These are phyloP conservation scores for Mercurialis annua DNA, from an alignment of 345 rosid species.

Conservation along the genomic window DNA sequence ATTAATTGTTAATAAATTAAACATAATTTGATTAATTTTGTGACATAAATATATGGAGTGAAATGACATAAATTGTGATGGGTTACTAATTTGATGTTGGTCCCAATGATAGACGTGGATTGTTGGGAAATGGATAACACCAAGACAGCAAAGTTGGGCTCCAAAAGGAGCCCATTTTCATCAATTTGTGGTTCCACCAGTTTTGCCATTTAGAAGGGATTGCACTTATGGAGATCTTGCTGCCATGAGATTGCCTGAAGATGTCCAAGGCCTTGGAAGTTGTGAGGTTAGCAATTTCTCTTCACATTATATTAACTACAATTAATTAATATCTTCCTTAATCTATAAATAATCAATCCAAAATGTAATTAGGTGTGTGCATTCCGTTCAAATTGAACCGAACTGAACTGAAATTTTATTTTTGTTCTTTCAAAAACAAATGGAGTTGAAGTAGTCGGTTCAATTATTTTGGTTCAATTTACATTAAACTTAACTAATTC, in stretches of 20 bases:
- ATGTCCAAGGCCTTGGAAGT: conserved; percentile 80
- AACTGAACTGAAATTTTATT: too few species aligned
- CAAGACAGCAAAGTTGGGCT: conserved; percentile 88
- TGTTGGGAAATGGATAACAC: conserved; percentile 97
- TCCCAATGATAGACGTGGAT: conserved; percentile 69
- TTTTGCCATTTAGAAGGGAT: conserved; percentile 63
- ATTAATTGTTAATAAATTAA: too few species aligned
- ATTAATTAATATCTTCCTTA: too few species aligned
- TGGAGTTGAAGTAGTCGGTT: too few species aligned
- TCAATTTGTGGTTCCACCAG: conserved; percentile 97
- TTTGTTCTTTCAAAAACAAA: too few species aligned
- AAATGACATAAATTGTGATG: background rate
- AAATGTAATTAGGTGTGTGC: too few species aligned
- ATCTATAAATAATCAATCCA: too few species aligned
- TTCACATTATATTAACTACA: background rate
- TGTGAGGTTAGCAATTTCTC: conserved; percentile 65
- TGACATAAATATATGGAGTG: too few species aligned
- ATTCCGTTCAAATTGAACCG: too few species aligned
- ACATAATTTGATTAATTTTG: too few species aligned
- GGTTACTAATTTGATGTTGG: background rate
- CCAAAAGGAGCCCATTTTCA: conserved; percentile 91
- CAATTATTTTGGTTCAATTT: too few species aligned
- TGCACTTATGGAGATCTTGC: conserved; percentile 97
- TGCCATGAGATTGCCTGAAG: conserved; percentile 86
- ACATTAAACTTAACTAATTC: too few species aligned